Evolutionary conservation across 306 rosid species (phyloP), one percentile per base, ranked within the genome.

Genomic region (Quercus mongolica): DNA sequence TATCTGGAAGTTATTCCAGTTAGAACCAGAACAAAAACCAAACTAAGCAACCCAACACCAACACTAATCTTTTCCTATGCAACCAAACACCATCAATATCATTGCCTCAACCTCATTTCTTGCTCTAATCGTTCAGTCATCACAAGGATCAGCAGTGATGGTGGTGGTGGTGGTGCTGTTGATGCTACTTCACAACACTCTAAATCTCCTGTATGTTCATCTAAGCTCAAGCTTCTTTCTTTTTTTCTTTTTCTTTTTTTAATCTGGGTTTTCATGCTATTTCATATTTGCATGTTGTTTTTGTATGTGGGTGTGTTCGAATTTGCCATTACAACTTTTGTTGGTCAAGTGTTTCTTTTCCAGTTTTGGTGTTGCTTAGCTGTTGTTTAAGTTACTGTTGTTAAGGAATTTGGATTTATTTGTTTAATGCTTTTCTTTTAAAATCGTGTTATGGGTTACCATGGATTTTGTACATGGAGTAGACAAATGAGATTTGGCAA

Each of bases 171-270:
- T 8, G 86, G 84, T 8, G 79, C 83, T 25, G 74, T 69, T 10
- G 94, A 84, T 83, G 81, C 91, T 75, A 11, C 87, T 64, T 79
- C 93, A 10, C 85, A 82, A 38, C 86, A 73, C 44, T 78, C 84
- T 69, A 67, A 87, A 13, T 41, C 85, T 51, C 52, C 90, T 20
- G 98, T 94, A 82, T 35, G 89, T 81, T 61, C 31, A 8, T 41
- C 46, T 41, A 41, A 41, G 46, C 46, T 41, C 62, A 15, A 19
- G 15, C 21, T 25, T 3, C 76, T 44, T 51, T 52, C 1, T 81
- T 28, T 81, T 35, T 70, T 11, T 56, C 1, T 81, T 28, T 31
- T 51, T 52, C 1, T 81, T 28, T 81, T 35, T 70, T 14, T 56
- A 15, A 51, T 31, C 31, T 61, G 70, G 56, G 67, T 80, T 19